Conservation (phyloP, 805 yeast genomes). For the Tetrapisispora arboricola region DNA sequence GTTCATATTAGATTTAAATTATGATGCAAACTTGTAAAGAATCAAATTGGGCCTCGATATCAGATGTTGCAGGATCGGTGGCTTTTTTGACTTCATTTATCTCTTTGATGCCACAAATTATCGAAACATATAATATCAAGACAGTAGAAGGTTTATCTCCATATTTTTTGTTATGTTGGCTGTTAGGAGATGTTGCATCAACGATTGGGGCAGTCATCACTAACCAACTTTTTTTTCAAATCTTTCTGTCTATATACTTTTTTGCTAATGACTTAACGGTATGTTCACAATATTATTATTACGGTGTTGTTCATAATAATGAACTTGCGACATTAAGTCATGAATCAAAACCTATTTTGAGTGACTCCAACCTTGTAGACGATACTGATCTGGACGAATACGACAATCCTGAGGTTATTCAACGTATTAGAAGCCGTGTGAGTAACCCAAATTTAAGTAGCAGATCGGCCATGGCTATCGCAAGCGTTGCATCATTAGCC, state of each 20-base stretch:
- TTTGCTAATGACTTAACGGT: conserved; percentile 60
- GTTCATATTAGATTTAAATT: background rate
- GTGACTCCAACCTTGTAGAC: background rate
- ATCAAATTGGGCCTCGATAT: conserved; percentile 21
- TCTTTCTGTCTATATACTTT: conserved; percentile 61
- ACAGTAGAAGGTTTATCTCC: conserved; percentile 55
- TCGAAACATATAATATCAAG: conserved; percentile 45
- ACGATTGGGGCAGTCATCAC: conserved; percentile 67
- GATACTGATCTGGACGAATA: conserved; percentile 1
- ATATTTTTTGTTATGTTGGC: conserved; percentile 37
- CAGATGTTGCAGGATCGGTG: conserved; percentile 35
- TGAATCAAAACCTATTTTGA: conserved; percentile 21
- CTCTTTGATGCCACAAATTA: conserved; percentile 47
- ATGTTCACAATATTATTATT: conserved; percentile 63
- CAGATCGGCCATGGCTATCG: background rate
- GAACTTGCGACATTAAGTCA: conserved; percentile 25
- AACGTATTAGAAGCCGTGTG: conserved; percentile 1
- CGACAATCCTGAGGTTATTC: conserved; percentile 1
- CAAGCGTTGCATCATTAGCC: background rate
- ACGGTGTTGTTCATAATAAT: conserved; percentile 32
- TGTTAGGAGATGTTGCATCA: conserved; percentile 38
- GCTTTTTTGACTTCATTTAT: conserved; percentile 36
- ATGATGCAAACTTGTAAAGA: conserved; percentile 6
- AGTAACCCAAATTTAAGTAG: conserved; percentile 1
- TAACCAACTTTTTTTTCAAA: conserved; percentile 71